Base-by-base conservation (phyloP, 202 grass and related monocot genomes). In the Setaria viridis region DNA sequence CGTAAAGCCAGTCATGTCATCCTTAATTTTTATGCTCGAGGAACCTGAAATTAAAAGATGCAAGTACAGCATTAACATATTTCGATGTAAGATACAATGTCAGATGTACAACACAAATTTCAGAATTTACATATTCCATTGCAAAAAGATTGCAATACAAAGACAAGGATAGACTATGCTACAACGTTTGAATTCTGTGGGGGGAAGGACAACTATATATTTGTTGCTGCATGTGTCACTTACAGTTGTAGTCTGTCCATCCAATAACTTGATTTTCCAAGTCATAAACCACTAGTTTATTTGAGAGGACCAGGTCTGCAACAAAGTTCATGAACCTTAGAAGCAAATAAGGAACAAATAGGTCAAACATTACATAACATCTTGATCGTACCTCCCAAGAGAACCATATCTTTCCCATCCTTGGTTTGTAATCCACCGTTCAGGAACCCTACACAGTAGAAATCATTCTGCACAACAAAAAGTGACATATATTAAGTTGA, bases 171-270 rank as follows among this genome's bases (percentile, higher is more conserved):
- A 76, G 50, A 57, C 33, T 42, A 43, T 47, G 21, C 37, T 29
- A 29, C 11, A 17, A 20, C 0, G 14, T 19, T 9, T 32, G 21
- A 37, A 25, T 47, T 80, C 43, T 37, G 5, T 34, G 7, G 48
- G 48, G 39, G 58, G 74, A 84, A 78, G 37, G 48, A 51, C 29
- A 54, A 74, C 11, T 55, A 62, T 60, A 62, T 1, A 11, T 62
- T 62, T 70, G 5, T 41, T 46, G 35, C 45, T 67, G 14, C 53
- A 17, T 33, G 9, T 47, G 12, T 69, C 41, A 87, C 93, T 92
- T 94, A 99, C 96, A 99, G 87, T 99, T 96, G 85, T 99, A 99
- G 66, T 93, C 76, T 4, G 85, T 85, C 96, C 96, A 99, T 11
- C 96, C 96, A 66, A 99, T 92, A 72, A 85, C 88, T 92, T 96